Conservation (phyloP, 345 rosid species). For the Turnera subulata region DNA sequence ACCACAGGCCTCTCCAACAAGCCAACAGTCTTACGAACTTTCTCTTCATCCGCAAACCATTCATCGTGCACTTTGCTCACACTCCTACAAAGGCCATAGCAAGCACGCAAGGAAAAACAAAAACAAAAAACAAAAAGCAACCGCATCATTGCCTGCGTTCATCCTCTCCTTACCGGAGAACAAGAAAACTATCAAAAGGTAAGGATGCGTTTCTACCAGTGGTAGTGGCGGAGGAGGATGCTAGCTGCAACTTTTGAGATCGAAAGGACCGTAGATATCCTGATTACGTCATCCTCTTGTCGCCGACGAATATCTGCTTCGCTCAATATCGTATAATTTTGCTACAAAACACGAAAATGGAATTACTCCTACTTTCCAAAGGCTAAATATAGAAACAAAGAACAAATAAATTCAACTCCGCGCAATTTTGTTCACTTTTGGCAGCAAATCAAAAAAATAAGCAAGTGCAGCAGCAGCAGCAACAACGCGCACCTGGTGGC, state of each 20-base stretch:
- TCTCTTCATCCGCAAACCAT: slow-evolving; percentile 34
- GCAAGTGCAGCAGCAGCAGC: too few relatives aligned
- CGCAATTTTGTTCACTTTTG: too few relatives aligned
- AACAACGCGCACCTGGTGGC: slow-evolving; percentile 46
- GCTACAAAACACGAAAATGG: slow-evolving; percentile 13
- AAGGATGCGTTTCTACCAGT: slow-evolving; percentile 17
- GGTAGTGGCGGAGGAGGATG: slow-evolving; percentile 27
- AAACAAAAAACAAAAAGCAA: too few relatives aligned
- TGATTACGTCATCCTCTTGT: slow-evolving; percentile 28
- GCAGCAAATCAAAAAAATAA: too few relatives aligned
- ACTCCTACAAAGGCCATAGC: slow-evolving; percentile 21
- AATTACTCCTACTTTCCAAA: neutral
- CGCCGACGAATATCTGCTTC: slow-evolving; percentile 25
- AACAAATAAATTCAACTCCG: too few relatives aligned
- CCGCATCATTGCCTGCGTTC: neutral
- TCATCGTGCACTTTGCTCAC: slow-evolving; percentile 38
- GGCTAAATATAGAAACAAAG: neutral
- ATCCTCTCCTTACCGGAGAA: too few relatives aligned
- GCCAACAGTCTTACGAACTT: slow-evolving; percentile 29
- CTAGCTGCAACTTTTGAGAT: slow-evolving; percentile 24
- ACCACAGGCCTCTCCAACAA: slow-evolving; percentile 20
- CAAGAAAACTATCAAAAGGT: neutral
- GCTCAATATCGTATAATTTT: slow-evolving; percentile 24
- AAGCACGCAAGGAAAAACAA: too few relatives aligned
- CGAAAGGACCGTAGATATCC: slow-evolving; percentile 30